A percentile compares a stretch with the other conserved stretches of the same genome.
Conservation (phyloP, 1,284 basidiomycete species). For the Cryptococcus depauperatus region DNA sequence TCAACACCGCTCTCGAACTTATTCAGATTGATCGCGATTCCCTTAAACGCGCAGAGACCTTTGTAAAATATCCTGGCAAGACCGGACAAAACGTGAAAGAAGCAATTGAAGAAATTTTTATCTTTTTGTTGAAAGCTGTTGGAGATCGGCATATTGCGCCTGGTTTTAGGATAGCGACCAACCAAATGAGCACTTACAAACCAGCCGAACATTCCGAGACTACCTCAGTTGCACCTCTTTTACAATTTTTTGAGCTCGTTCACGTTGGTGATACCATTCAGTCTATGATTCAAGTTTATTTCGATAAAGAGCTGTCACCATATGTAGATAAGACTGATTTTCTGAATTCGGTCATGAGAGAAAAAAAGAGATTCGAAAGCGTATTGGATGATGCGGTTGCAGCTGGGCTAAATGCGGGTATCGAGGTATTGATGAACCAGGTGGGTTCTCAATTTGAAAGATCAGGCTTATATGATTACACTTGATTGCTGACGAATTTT, state of each 20-base stretch:
- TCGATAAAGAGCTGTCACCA: conserved; percentile 83
- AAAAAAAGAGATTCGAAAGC: conserved; percentile 94
- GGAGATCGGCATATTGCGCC: conserved; percentile 70
- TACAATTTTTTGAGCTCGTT: conserved; percentile 96
- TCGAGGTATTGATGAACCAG: conserved; percentile 93
- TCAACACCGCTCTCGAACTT: conserved; percentile 82
- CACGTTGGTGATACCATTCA: conserved; percentile 96
- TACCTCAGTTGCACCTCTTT: conserved; percentile 73
- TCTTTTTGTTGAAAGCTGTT: conserved; percentile 69
- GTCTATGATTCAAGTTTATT: conserved; percentile 95
- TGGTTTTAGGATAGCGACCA: conserved; percentile 73
- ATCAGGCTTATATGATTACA: not conserved
- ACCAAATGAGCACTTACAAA: conserved; percentile 77
- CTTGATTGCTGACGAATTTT: not conserved
- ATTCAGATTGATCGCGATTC: conserved; percentile 87
- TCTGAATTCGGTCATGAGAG: conserved; percentile 81
- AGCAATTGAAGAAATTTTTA: conserved; percentile 86
- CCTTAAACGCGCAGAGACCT: conserved; percentile 85
- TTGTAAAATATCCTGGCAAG: conserved; percentile 71
- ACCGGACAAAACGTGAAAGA: conserved; percentile 73
- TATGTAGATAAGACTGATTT: conserved; percentile 91
- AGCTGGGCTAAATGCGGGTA: conserved; percentile 83
- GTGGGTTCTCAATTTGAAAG: too few species aligned
- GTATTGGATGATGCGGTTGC: conserved; percentile 88
- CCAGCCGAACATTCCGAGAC: conserved; percentile 73